These are phyloP conservation scores for Aristolochia fimbriata DNA, from an alignment of 164 flowering plant species.

Conservation along the genomic window DNA sequence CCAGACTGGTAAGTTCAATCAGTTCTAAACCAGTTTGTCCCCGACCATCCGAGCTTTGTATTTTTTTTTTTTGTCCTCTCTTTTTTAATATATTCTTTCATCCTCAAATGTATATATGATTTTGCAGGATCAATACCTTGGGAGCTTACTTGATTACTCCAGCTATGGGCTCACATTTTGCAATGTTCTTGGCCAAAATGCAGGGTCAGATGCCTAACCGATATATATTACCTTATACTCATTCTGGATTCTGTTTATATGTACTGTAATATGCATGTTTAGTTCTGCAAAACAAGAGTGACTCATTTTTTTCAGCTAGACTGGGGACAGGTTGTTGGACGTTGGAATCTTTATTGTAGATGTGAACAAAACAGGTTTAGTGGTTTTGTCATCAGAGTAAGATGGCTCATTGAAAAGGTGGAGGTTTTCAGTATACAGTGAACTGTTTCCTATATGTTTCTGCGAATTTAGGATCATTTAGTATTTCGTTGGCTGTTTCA, in stretches of 20 bases:
- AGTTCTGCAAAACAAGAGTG: too few species aligned
- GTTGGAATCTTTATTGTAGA: too few species aligned
- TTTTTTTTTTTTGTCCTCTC: not conserved
- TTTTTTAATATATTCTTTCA: constrained; percentile 2
- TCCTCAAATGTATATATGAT: constrained; percentile 1
- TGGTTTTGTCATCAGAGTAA: too few species aligned
- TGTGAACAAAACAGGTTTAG: too few species aligned
- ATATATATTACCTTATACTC: not conserved
- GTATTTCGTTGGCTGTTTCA: too few species aligned
- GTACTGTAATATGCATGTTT: not conserved
- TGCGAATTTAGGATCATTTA: too few species aligned
- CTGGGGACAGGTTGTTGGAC: too few species aligned
- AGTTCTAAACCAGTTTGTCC: not conserved
- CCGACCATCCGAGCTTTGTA: not conserved
- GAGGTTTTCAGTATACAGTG: too few species aligned
- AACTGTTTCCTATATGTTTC: too few species aligned
- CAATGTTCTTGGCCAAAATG: constrained; percentile 91
- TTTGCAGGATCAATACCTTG: constrained; percentile 62
- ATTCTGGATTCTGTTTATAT: not conserved
- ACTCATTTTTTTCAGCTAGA: too few species aligned
- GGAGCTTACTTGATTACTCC: constrained; percentile 93
- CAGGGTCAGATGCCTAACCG: constrained; percentile 42
- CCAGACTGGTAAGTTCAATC: constrained; percentile 63
- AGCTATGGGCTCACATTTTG: constrained; percentile 87
- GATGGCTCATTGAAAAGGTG: too few species aligned